A percentile compares a stretch with the other conserved stretches of the same genome.
phyloP scores from a whole-genome alignment of 2,329 filamentous ascomycete species.

The Tolypocladium album region DNA sequence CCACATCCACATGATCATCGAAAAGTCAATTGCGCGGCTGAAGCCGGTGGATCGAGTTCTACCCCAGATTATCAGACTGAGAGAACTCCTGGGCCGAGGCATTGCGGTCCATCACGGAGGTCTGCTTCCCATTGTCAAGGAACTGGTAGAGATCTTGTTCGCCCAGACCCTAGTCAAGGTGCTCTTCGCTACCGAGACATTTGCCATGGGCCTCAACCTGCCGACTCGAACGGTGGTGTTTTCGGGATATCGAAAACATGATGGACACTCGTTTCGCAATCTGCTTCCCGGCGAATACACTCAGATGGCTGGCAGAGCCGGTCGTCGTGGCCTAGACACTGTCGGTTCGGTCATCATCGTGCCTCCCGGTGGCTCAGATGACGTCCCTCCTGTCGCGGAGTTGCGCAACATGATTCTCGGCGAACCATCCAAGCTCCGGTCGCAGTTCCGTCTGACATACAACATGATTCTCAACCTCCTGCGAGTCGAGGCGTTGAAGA shows the following conservation, averaged over 20 bases:
- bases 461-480: slow-evolving; percentile 98
- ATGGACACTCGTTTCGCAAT: slow-evolving; percentile 85
- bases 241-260: slow-evolving; percentile 92
- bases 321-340: slow-evolving; percentile 81
- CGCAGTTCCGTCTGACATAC: slow-evolving; percentile 94
- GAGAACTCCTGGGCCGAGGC: slow-evolving; percentile 76
- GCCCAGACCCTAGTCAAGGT: slow-evolving; percentile 93
- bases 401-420: slow-evolving; percentile 92
- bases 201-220: slow-evolving; percentile 95
- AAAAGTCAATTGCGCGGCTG: slow-evolving; percentile 83
- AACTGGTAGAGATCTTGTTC: slow-evolving; percentile 93
- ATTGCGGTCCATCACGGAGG: slow-evolving; percentile 96
- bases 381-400: slow-evolving; percentile 76
- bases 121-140: slow-evolving; percentile 90
- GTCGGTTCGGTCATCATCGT: slow-evolving; percentile 95
- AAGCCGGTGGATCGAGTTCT: slow-evolving; percentile 82
- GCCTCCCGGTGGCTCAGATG: slow-evolving; percentile 64
- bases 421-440: slow-evolving; percentile 87
- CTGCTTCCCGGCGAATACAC: slow-evolving; percentile 93
- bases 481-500: slow-evolving; percentile 91
- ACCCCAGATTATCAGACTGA: slow-evolving; percentile 83
- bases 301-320: slow-evolving; percentile 94
- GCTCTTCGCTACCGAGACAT: slow-evolving; percentile 94
- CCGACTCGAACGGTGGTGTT: slow-evolving; percentile 96
- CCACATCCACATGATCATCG: slow-evolving; percentile 92